Evolutionary conservation across 2,329 filamentous ascomycete genomes (phyloP).

Genomic region (Aspergillus sojae): DNA sequence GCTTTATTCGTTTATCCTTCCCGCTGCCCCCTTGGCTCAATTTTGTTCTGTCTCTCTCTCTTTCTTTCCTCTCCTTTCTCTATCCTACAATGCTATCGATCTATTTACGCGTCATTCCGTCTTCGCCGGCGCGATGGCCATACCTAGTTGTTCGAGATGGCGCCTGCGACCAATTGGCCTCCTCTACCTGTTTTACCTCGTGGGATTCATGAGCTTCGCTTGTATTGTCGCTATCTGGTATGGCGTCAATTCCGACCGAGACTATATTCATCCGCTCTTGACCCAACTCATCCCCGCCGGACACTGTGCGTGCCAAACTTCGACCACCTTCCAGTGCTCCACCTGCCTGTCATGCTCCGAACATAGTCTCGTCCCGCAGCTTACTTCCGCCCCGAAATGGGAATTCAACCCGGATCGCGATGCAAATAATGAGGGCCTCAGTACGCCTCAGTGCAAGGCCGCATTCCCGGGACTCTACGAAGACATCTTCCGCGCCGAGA

Average conservation of each 20-base stretch:
- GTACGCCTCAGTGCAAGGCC: conserved; percentile 30
- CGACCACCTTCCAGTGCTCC: conserved; percentile 42
- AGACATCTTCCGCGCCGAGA: conserved; percentile 33
- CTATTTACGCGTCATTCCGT: not conserved
- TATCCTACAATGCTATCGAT: conserved; percentile 14
- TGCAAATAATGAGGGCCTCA: conserved; percentile 33
- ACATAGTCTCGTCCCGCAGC: conserved; percentile 8
- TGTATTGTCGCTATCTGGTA: conserved; percentile 33
- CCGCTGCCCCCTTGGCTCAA: not conserved
- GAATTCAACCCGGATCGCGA: conserved; percentile 37
- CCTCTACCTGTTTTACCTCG: conserved; percentile 24
- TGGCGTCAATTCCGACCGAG: conserved; percentile 40
- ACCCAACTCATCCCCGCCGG: conserved; percentile 44
- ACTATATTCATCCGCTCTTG: conserved; percentile 39
- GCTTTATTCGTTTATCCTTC: not conserved
- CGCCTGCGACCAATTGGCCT: conserved; percentile 24
- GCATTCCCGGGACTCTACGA: conserved; percentile 43
- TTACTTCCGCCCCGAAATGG: conserved; percentile 26
- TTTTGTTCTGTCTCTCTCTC: not conserved
- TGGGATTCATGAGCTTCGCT: conserved; percentile 22
- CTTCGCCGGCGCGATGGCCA: conserved; percentile 23
- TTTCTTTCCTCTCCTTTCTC: not conserved
- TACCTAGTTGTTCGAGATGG: conserved; percentile 23
- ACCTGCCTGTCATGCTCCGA: conserved; percentile 35
- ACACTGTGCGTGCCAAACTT: conserved; percentile 42